Conservation (phyloP, 345 rosid genomes). For the Triadica sebifera region DNA sequence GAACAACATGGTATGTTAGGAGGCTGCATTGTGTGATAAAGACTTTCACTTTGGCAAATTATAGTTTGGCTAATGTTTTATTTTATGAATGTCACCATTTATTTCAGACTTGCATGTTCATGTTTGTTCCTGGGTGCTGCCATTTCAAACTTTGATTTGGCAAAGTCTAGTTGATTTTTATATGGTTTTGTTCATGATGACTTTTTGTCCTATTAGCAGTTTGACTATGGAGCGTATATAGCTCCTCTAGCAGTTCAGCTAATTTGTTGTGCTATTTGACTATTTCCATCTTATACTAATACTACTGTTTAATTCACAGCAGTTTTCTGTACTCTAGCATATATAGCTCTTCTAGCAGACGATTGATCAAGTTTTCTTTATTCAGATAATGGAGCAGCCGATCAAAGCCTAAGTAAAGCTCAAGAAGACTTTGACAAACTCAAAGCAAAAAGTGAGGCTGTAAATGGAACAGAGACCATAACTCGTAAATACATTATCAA, state of each 20-base stretch:
- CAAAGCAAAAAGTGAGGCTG: slow-evolving; percentile 7
- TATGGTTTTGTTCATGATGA: not conserved
- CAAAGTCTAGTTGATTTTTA: not conserved
- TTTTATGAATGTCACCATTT: not conserved
- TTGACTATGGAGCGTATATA: too few species aligned
- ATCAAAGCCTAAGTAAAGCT: not conserved
- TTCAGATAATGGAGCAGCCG: slow-evolving; percentile 11
- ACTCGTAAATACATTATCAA: slow-evolving; percentile 6
- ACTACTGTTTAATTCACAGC: not conserved
- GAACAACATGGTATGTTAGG: slow-evolving; percentile 17
- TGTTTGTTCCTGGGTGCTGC: not conserved
- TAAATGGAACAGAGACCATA: slow-evolving; percentile 3
- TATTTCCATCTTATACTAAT: not conserved
- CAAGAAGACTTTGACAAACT: not conserved
- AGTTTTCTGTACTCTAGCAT: too few species aligned
- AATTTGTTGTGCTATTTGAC: not conserved
- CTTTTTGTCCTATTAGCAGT: not conserved
- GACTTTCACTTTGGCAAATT: not conserved
- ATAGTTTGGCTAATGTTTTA: not conserved
- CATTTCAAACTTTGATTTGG: not conserved
- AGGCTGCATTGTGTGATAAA: not conserved
- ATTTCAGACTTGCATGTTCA: not conserved
- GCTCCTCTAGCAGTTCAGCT: not conserved
- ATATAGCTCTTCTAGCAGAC: too few species aligned
- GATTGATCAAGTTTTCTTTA: slow-evolving; percentile 11